phyloP scores from a whole-genome alignment of 495 filamentous ascomycete genomes.

The Aspergillus mulundensis region DNA sequence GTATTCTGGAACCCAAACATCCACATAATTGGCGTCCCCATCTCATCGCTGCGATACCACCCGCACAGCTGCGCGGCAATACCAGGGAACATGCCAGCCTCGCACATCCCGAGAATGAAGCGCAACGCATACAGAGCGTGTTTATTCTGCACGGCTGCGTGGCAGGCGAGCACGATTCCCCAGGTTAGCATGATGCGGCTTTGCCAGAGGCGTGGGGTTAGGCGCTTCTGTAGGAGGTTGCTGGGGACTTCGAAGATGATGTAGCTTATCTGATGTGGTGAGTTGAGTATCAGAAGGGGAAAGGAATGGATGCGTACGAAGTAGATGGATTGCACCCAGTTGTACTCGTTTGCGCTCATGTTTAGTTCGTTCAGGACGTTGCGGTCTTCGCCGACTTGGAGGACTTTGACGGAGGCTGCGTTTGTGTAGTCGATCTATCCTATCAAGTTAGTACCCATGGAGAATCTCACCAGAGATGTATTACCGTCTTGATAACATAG shows the following conservation, averaged over 20 bases:
- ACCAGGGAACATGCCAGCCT: constrained; percentile 38
- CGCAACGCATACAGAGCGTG: constrained; percentile 26
- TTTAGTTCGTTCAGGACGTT: constrained; percentile 28
- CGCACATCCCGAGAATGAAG: constrained; percentile 35
- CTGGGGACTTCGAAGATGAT: constrained; percentile 32
- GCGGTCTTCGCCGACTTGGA: constrained; percentile 28
- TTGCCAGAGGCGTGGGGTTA: constrained; percentile 33
- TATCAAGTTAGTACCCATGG: not conserved
- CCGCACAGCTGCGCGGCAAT: constrained; percentile 31
- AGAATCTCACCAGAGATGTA: not conserved
- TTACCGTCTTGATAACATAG: constrained; percentile 31
- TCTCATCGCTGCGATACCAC: constrained; percentile 39
- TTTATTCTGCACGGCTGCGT: constrained; percentile 32
- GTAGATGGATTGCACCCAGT: constrained; percentile 33
- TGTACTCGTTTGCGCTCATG: constrained; percentile 33
- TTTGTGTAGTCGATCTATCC: constrained; percentile 31
- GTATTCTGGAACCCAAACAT: constrained; percentile 29
- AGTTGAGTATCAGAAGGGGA: not conserved
- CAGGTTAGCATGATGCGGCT: constrained; percentile 34
- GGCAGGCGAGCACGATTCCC: constrained; percentile 33
- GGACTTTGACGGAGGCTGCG: constrained; percentile 32
- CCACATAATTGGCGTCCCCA: constrained; percentile 28
- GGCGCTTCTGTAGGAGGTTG: constrained; percentile 31
- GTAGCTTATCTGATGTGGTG: constrained; percentile 33
- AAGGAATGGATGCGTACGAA: constrained; percentile 12